Percentiles rank a stretch among this genome's conserved stretches.
Conservation (phyloP, 1,284 basidiomycete genomes). For the Apiotrichum mycotoxinovorans region DNA sequence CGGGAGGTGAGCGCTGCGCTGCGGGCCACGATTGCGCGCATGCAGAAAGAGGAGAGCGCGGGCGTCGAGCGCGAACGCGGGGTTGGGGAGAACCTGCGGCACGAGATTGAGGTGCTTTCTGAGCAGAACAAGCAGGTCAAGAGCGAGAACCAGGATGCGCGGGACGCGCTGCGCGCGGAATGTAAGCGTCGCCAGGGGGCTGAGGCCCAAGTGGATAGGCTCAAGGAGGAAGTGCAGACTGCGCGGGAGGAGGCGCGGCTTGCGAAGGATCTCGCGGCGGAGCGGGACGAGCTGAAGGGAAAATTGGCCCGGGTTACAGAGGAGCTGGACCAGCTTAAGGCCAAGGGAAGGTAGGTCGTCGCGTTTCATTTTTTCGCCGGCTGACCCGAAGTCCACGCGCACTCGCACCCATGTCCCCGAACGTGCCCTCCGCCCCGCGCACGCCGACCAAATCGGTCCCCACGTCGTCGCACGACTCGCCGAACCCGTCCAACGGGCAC, state of each 20-base stretch:
- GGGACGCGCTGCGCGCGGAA: not conserved
- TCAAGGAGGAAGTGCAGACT: not conserved
- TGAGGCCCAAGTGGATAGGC: not conserved
- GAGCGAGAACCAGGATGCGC: conserved; percentile 2
- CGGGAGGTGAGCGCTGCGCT: conserved; percentile 22
- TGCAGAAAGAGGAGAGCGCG: conserved; percentile 1
- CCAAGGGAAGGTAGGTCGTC: not conserved
- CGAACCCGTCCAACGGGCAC: conserved; percentile 1
- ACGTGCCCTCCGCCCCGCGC: conserved; percentile 11
- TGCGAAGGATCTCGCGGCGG: not conserved
- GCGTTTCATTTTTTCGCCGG: not conserved
- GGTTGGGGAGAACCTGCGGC: not conserved
- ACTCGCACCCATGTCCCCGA: conserved; percentile 22
- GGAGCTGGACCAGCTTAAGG: not conserved
- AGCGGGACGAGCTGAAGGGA: not conserved
- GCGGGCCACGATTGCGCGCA: conserved; percentile 21
- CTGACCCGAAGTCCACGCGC: conserved; percentile 14
- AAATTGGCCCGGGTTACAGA: not conserved
- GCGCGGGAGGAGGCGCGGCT: conserved; percentile 10
- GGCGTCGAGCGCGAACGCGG: no score
- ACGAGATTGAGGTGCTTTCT: conserved; percentile 1
- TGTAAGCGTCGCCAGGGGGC: not conserved
- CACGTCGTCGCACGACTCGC: not conserved
- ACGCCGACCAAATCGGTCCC: conserved; percentile 7
- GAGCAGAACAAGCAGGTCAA: not conserved